These are phyloP conservation scores for Cladorrhinum samala DNA, from an alignment of 495 filamentous ascomycete genomes.

Conservation along the genomic window DNA sequence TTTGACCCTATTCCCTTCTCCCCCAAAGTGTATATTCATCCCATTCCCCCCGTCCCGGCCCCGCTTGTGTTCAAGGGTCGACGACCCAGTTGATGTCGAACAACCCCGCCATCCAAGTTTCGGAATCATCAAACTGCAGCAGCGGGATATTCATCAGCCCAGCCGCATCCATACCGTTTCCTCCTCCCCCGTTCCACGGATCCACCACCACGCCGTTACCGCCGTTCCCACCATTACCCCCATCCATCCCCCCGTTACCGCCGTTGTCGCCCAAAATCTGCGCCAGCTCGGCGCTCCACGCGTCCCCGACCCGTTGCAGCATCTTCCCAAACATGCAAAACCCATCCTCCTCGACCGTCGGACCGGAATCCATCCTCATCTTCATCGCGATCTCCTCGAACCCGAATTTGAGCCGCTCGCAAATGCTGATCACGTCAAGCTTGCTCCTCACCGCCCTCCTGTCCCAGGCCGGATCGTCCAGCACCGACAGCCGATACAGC, in stretches of 20 bases:
- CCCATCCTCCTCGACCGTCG: slow-evolving; percentile 16
- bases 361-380: slow-evolving; percentile 4
- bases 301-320: slow-evolving; percentile 12
- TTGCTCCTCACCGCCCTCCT: slow-evolving; percentile 18
- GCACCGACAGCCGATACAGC: slow-evolving; percentile 23
- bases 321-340: slow-evolving; percentile 17
- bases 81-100: slow-evolving; percentile 23
- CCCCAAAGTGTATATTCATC: not conserved
- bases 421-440: slow-evolving; percentile 27
- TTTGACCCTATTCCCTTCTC: not conserved
- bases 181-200: too few species aligned
- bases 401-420: slow-evolving; percentile 22
- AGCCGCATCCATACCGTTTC: too few species aligned
- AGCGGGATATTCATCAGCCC: slow-evolving; percentile 10
- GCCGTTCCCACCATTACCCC: too few species aligned
- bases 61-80: not conserved
- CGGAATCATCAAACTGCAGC: slow-evolving; percentile 15
- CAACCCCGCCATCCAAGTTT: slow-evolving; percentile 21
- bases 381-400: slow-evolving; percentile 15
- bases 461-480: slow-evolving; percentile 36
- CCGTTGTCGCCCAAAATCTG: not conserved
- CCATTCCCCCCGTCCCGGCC: not conserved
- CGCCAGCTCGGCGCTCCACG: slow-evolving; percentile 14
- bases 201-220: slow-evolving; percentile 1
- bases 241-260: not conserved